phyloP scores from a whole-genome alignment of 306 rosid genomes.

The Pachyrhizus erosus region DNA sequence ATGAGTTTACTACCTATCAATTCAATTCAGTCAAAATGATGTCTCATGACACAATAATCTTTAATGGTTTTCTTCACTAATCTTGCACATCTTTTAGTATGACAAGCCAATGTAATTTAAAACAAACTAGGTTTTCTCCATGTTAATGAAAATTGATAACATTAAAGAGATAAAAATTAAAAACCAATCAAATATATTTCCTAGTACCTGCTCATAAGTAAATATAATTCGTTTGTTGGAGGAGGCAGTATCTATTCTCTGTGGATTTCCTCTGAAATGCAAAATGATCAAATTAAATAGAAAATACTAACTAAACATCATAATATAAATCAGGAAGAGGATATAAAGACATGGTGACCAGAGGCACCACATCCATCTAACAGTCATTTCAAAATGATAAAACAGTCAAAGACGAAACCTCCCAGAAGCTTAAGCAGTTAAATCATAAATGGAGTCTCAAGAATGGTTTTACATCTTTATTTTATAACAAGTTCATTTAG shows the following conservation, averaged over 20 bases:
- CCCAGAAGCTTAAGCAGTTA: constrained; percentile 21
- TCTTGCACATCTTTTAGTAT: not conserved
- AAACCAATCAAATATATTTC: not conserved
- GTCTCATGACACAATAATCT: not conserved
- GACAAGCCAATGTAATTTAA: not conserved
- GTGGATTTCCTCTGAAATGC: constrained; percentile 91
- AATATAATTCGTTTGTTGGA: constrained; percentile 89
- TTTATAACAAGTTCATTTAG: not conserved
- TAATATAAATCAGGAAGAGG: constrained; percentile 25
- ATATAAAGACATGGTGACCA: not conserved
- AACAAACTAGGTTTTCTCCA: constrained; percentile 16
- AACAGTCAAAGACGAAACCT: not conserved
- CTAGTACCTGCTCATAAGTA: constrained; percentile 89
- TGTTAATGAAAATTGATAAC: constrained; percentile 9
- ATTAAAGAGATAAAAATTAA: constrained; percentile 8
- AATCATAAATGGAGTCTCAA: not conserved
- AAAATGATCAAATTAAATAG: constrained; percentile 33
- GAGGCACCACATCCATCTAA: constrained; percentile 30
- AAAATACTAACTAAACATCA: constrained; percentile 12
- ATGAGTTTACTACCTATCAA: not conserved
- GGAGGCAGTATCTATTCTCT: constrained; percentile 86
- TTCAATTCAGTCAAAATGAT: not conserved
- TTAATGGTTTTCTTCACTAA: not conserved
- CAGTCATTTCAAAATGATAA: constrained; percentile 12
- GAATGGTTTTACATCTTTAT: constrained; percentile 5